Conservation (phyloP, 345 rosid species). For the Heritiera fomes region DNA sequence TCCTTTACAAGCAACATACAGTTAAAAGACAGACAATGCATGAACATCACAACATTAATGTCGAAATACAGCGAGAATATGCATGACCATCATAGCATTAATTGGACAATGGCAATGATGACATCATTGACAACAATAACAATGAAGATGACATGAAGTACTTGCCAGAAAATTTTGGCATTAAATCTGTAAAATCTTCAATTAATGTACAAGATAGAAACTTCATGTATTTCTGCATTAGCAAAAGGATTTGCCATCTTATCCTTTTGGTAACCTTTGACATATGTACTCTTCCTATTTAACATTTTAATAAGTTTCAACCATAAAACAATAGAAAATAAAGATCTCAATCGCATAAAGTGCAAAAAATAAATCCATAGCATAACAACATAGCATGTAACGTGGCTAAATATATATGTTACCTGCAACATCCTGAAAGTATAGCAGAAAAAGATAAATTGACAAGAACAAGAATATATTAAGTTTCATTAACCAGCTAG, state of each 20-base stretch:
- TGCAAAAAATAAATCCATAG: neutral
- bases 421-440: constrained; percentile 7
- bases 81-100: constrained; percentile 7
- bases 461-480: neutral
- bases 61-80: neutral
- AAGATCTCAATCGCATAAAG: constrained; percentile 9
- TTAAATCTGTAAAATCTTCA: neutral
- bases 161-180: neutral
- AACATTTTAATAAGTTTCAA: neutral
- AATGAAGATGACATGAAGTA: neutral
- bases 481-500: constrained; percentile 2
- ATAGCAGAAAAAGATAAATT: neutral
- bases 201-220: neutral
- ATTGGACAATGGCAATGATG: neutral
- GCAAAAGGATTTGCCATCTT: constrained; percentile 1
- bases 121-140: neutral
- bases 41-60: neutral
- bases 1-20: neutral
- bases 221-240: neutral
- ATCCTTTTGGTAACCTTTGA: neutral
- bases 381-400: neutral
- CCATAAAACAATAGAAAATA: constrained; percentile 2
- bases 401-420: neutral
- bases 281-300: neutral
- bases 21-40: constrained; percentile 7